Base-by-base conservation (phyloP, 169 alveolate genomes). In the Plasmodium yoelii region DNA sequence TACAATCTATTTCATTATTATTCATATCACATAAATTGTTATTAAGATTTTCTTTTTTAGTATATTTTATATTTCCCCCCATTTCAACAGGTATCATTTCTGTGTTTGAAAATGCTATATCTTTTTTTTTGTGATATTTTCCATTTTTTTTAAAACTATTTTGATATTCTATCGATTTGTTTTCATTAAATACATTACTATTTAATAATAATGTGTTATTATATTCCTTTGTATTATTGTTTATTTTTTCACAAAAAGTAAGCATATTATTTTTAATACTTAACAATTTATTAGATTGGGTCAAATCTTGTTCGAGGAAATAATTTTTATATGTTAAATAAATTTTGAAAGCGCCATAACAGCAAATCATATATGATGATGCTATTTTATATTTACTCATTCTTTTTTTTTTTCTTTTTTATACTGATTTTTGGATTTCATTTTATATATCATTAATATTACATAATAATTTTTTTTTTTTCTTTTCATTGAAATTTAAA, bases 181-280 rank as follows among this genome's bases (percentile, higher is more conserved):
- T 34, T 4, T 34, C 42, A 5, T 34, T 34, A 0, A 34, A 34
- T 34, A 5, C 5, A 5, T 4, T 34, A 34, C 42, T 34, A 1
- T 34, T 34, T 34, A 34, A 4, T 34, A 34, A 4, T 7, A 34
- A 12, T 63, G 46, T 34, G 8, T 39, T 28, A 12, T 12, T 39
- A 18, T 65, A n/a, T 28, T 22, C 42, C 28, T 39, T 18, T 6
- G 55, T 60, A 18, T 18, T 39, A 15, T 34, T 34, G 42, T 4
- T 34, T 34, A 28, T 47, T 15, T 55, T n/a, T 77, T 77, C 88
- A 56, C 72, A 77, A 26, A 34, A 69, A n/a, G 67, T n/a, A 19
- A 63, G 22, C 24, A 24, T 63, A 56, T 55, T 64, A 18, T 59
- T 60, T 75, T 67, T 61, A n/a, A 77, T 63, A 28, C 65, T 56